Evolutionary conservation across 257 asterid genomes (phyloP), one percentile per base, ranked within the genome.

Genomic region (Striga asiatica): DNA sequence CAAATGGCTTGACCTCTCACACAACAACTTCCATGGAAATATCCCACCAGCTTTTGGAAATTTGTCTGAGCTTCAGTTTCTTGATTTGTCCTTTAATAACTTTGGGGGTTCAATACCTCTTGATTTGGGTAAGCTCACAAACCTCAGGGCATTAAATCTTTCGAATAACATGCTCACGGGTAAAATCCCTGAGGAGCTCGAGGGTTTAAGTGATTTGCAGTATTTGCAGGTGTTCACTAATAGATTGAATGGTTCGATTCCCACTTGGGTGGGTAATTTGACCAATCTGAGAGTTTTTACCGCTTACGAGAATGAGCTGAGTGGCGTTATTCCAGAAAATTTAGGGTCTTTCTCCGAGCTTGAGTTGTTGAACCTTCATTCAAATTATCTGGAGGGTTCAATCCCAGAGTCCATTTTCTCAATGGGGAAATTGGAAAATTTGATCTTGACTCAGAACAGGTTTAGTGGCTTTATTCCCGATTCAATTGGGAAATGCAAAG

Each of bases 261-360:
- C 98, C 12, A 12, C 27, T 4, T 81, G 94, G 98, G 70, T 91
- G 11, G 92, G 92, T 0, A 78, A 81, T 68, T 67, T 87, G 35
- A 84, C 92, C 55, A 63, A 51, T 39, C 63, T 91, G 64, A 74
- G 81, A 55, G 72, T 72, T 37, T 84, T 91, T 61, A 66, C 96
- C 32, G 98, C 96, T 5, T 91, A 91, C 68, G 98, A 91, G 39
- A 91, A 91, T 71, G 81, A 80, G 17, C 64, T 91, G 13, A 78
- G 58, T 62, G 98, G 98, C 34, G 43, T 35, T 8, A 82, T 91
- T 22, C 98, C 96, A 0, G 76, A 73, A 66, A 70, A 58, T 29
- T 71, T 91, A 54, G 98, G 98, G 17, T 74, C 75, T 2, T 21
- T 66, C 28, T 69, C 92, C 5, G 79, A 69, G 34, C 87, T 91